A percentile compares a stretch with the other conserved stretches of the same genome.
Evolutionary conservation across 331 rosid genomes (phyloP).

Genomic region (Spiraea crenata): DNA sequence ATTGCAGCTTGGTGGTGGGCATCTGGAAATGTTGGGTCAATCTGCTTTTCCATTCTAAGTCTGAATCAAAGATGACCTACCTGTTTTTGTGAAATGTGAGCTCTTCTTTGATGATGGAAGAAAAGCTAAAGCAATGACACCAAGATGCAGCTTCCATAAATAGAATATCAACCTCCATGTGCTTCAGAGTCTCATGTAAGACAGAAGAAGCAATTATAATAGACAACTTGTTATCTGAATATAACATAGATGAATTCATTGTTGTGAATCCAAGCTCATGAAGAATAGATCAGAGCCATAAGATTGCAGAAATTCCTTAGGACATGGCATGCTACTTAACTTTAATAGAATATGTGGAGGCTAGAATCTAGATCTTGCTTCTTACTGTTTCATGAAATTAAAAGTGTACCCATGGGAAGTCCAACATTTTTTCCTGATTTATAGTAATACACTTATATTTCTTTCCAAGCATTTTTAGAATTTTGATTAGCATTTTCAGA

Average conservation of each 20-base stretch:
- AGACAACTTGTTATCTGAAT: neutral
- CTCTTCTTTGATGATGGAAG: neutral
- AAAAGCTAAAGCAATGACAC: neutral
- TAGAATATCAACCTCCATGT: neutral
- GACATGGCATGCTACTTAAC: neutral
- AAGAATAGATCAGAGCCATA: neutral
- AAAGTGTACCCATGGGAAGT: neutral
- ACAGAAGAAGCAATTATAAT: neutral
- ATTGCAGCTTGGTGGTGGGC: neutral
- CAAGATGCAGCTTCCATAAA: neutral
- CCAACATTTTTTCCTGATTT: neutral
- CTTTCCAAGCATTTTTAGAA: neutral
- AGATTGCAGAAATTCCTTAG: neutral
- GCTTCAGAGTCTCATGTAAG: neutral
- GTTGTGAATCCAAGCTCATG: neutral
- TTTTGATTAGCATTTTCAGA: constrained; percentile 24
- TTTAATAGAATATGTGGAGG: too few relatives aligned
- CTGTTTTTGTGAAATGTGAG: neutral
- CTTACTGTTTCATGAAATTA: neutral
- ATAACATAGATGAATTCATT: neutral
- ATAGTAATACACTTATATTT: neutral
- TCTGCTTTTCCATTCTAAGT: too few relatives aligned
- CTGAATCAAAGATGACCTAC: neutral
- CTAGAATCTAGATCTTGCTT: neutral
- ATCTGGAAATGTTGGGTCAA: too few relatives aligned